Base-by-base conservation (phyloP, 1,284 basidiomycete genomes). In the Cystobasidiaceae sp. region DNA sequence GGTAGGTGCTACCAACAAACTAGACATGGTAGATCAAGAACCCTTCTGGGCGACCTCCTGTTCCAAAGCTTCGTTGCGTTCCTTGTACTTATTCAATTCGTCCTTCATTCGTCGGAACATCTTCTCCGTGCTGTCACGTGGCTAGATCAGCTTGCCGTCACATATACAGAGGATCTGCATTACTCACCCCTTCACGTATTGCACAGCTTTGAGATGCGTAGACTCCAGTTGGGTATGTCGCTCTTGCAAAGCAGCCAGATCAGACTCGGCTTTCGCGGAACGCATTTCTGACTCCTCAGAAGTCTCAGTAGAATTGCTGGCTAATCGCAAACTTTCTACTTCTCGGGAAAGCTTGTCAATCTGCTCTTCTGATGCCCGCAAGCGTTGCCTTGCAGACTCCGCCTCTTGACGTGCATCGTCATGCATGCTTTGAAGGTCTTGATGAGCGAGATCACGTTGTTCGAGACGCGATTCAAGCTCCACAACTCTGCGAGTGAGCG, bases 21-120 rank as follows among this genome's bases (percentile, higher is more conserved):
- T 94, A 0, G 94, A 97, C 79, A 97, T 97, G 86, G 93, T 97
- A 69, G 94, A 97, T 75, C 94, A n/a, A n/a, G n/a, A n/a, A n/a
- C n/a, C n/a, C n/a, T n/a, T n/a, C n/a, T n/a, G n/a, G n/a, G n/a
- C 90, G 27, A 93, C 81, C 73, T 94, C 90, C 19, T 82, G 78
- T 74, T 93, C 90, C 43, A 97, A 83, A 68, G 82, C 80, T 45
- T 84, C 81, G 75, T 92, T 93, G 49, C 85, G 78, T 61, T 82
- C 81, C 79, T 94, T 94, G 77, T 93, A 89, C 79, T 90, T 93
- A 68, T 85, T 88, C 65, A 94, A 79, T 75, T 96, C 93, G 72
- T 79, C 81, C 77, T 93, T 93, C 88, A 98, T 93, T 72, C 90
- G 86, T 71, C 93, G 86, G 81, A 97, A 89, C 87, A 98, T 94